phyloP scores from a whole-genome alignment of 495 filamentous ascomycete genomes.

The Penicillium lividum region DNA sequence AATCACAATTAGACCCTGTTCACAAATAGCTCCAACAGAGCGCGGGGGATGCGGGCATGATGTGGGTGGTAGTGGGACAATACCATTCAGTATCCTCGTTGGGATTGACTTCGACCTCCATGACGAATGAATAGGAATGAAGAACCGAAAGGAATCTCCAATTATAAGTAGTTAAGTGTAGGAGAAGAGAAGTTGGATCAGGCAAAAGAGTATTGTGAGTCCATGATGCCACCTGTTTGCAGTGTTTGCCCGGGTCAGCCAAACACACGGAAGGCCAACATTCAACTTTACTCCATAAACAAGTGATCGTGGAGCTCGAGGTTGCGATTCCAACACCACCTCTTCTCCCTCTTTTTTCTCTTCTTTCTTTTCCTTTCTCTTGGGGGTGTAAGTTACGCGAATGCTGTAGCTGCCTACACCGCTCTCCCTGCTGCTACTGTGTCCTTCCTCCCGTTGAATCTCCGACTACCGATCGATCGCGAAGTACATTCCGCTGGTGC shows the following conservation, averaged over 20 bases:
- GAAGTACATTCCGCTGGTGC: slow-evolving; percentile 35
- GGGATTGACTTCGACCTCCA: slow-evolving; percentile 90
- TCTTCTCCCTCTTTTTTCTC: slow-evolving; percentile 8
- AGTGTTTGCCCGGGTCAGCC: slow-evolving; percentile 42
- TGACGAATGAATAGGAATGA: slow-evolving; percentile 36
- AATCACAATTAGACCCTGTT: slow-evolving; percentile 9
- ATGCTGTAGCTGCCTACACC: slow-evolving; percentile 35
- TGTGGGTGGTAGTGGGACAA: slow-evolving; percentile 10
- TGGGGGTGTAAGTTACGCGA: slow-evolving; percentile 22
- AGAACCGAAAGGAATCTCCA: not conserved
- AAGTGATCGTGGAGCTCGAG: slow-evolving; percentile 26
- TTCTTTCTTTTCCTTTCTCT: not conserved
- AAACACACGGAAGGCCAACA: slow-evolving; percentile 52
- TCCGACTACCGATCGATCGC: slow-evolving; percentile 20
- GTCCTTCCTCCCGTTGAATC: slow-evolving; percentile 32
- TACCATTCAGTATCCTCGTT: slow-evolving; percentile 99
- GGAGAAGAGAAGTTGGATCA: slow-evolving; percentile 1
- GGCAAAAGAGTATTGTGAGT: slow-evolving; percentile 6
- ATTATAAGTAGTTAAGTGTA: slow-evolving; percentile 3
- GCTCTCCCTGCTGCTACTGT: slow-evolving; percentile 33
- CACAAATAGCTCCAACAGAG: slow-evolving; percentile 14
- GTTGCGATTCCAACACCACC: slow-evolving; percentile 22
- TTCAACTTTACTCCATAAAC: slow-evolving; percentile 45
- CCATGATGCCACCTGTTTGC: slow-evolving; percentile 48
- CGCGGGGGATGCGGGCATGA: slow-evolving; percentile 14